Evolutionary conservation across 768 basidiomycete genomes (phyloP).

Genomic region (Russula ochroleuca): DNA sequence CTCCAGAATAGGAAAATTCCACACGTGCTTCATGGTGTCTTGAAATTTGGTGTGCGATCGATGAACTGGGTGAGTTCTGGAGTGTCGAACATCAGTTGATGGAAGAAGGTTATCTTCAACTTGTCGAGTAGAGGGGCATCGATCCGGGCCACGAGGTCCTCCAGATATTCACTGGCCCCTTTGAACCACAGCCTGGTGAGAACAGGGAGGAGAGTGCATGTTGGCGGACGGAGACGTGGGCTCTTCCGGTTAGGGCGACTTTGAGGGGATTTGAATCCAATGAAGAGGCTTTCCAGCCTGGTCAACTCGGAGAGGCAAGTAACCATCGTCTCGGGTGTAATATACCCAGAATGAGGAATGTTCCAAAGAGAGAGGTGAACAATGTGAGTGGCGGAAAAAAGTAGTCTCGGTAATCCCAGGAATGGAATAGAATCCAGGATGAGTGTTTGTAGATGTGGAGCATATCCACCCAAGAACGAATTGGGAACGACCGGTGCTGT

Average conservation of each 20-base stretch:
- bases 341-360: neutral
- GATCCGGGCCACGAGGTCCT: neutral
- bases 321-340: neutral
- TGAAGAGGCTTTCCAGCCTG: neutral
- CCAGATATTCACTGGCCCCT: neutral
- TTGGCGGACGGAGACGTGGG: neutral
- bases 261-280: neutral
- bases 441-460: neutral
- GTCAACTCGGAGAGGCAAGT: neutral
- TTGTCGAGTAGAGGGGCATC: neutral
- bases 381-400: neutral
- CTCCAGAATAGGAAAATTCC: neutral
- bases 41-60: neutral
- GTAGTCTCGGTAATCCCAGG: neutral
- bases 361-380: neutral
- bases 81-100: neutral
- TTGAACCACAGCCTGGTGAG: neutral
- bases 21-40: neutral
- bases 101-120: neutral
- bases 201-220: neutral
- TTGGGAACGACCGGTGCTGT: neutral
- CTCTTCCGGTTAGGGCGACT: neutral
- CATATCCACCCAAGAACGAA: neutral
- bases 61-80: neutral
- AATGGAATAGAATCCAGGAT: neutral